A percentile compares a stretch with the other conserved stretches of the same genome.
These are phyloP conservation scores for Aspergillus brunneoviolaceus DNA, from an alignment of 2,329 filamentous ascomycete species.

Conservation along the genomic window DNA sequence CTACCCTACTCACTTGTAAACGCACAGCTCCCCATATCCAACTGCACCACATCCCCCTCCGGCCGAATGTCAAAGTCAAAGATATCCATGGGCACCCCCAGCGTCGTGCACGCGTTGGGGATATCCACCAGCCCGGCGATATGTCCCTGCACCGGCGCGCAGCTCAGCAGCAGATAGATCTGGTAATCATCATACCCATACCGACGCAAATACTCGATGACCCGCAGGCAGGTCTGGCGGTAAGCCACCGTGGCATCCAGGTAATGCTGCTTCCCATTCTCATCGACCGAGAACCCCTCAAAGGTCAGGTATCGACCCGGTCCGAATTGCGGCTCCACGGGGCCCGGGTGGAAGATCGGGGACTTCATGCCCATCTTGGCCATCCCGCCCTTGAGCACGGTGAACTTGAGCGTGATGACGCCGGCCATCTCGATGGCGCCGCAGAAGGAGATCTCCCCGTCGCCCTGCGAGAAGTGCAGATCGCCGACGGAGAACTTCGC, in stretches of 20 bases:
- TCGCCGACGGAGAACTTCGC: constrained; percentile 91
- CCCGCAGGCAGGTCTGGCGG: constrained; percentile 72
- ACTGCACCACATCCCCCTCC: constrained; percentile 57
- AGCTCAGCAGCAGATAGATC: constrained; percentile 80
- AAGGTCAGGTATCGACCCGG: constrained; percentile 80
- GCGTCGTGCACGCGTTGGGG: constrained; percentile 85
- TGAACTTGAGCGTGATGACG: constrained; percentile 85
- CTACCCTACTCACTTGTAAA: constrained; percentile 47
- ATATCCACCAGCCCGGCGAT: constrained; percentile 89
- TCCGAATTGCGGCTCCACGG: constrained; percentile 84
- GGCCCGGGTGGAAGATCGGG: constrained; percentile 81
- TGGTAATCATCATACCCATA: constrained; percentile 74
- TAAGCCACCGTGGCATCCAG: constrained; percentile 85
- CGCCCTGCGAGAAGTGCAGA: constrained; percentile 82
- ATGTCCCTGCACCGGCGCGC: constrained; percentile 83
- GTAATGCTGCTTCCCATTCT: constrained; percentile 85
- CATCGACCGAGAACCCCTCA: constrained; percentile 86
- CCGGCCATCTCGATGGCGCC: constrained; percentile 94
- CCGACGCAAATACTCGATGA: constrained; percentile 75
- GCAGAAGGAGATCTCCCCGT: constrained; percentile 87
- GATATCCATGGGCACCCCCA: constrained; percentile 88
- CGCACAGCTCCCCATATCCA: constrained; percentile 71
- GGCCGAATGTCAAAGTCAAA: constrained; percentile 91
- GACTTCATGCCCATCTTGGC: constrained; percentile 72
- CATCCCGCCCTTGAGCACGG: constrained; percentile 79